Base-by-base conservation (phyloP, 805 yeast species). In the Metschnikowia peoriensis region DNA sequence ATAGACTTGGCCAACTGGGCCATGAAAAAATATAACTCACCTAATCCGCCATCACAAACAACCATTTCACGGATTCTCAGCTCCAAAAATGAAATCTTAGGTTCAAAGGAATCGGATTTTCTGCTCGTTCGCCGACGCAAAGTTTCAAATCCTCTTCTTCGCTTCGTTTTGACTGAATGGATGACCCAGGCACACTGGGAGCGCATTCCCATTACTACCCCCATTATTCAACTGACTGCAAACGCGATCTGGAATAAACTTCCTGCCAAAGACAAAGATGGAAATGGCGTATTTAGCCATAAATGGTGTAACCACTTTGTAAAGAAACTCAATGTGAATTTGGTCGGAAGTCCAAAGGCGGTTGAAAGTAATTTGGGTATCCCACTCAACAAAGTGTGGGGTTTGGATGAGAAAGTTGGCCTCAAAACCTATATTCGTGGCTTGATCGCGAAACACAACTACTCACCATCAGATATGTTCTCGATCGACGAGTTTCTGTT, bases 111-210 rank as follows among this genome's bases (percentile, higher is more conserved):
- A 45, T 75, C 73, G 55, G 86, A 75, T 64, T 81, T 75, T 66
- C 78, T 63, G 67, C 70, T 76, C 54, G 78, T 79, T 11, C 64
- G 84, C 49, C 67, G 86, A 49, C 66, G 87, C 37, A 82, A 80
- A 51, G 81, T 81, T n/a, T 66, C 77, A 45, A 82, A 82, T 57
- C 78, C 81, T 10, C 62, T 84, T 27, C 71, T 84, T 12, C 67
- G 88, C 38, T 76, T 77, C 44, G 82, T 84, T n/a, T 64, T 84
- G 41, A 78, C 82, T n/a, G 88, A 84, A 62, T 84, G 88, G 88
- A 80, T 84, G 40, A 77, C 84, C 0, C 88, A 84, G 62, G 81
- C 84, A 27, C 77, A 78, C 2, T 84, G 89, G 88, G 85, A 82
- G 61, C 80, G 78, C 45, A 81, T 83, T 37, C 88, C 88, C 2